Percentiles rank a stretch among this genome's conserved stretches.
Evolutionary conservation across 345 rosid genomes (phyloP).

Genomic region (Barbarea vulgaris): DNA sequence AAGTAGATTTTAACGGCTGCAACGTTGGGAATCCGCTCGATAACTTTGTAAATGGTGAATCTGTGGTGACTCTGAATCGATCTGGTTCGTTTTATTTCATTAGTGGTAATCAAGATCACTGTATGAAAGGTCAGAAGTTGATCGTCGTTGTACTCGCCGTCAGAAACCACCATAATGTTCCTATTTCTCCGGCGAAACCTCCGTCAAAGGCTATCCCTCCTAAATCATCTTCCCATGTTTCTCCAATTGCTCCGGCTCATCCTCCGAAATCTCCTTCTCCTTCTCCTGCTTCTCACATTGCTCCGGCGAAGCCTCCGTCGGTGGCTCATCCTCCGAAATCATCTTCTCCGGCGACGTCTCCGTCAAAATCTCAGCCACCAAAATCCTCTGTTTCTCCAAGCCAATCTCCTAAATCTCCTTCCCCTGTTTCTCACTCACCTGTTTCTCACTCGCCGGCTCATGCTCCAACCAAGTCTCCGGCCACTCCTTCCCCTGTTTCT

Average conservation of each 20-base stretch:
- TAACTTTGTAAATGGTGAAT: conserved; percentile 41
- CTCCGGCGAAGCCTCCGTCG: conserved; percentile 9
- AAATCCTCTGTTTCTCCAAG: conserved; percentile 26
- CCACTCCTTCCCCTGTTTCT: conserved; percentile 2
- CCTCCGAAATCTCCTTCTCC: conserved; percentile 22
- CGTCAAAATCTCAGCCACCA: neutral
- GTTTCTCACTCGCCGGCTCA: conserved; percentile 14
- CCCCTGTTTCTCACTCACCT: conserved; percentile 5
- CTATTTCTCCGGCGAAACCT: conserved; percentile 36
- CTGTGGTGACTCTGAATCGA: conserved; percentile 41
- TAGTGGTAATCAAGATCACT: conserved; percentile 55
- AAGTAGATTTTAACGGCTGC: conserved; percentile 59
- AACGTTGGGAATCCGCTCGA: conserved; percentile 43
- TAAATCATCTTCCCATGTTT: conserved; percentile 5
- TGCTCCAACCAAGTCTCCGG: neutral
- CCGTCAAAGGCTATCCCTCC: conserved; percentile 32
- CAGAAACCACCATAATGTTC: neutral
- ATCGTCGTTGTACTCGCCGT: conserved; percentile 49
- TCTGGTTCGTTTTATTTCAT: conserved; percentile 68
- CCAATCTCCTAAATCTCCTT: neutral
- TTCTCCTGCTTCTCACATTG: neutral
- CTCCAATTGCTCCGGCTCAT: conserved; percentile 8
- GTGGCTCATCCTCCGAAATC: neutral
- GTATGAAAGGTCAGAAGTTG: conserved; percentile 62
- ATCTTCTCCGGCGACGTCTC: conserved; percentile 2